Base-by-base conservation (phyloP, 2,329 filamentous ascomycete genomes). In the Teratosphaeria epicoccoides region DNA sequence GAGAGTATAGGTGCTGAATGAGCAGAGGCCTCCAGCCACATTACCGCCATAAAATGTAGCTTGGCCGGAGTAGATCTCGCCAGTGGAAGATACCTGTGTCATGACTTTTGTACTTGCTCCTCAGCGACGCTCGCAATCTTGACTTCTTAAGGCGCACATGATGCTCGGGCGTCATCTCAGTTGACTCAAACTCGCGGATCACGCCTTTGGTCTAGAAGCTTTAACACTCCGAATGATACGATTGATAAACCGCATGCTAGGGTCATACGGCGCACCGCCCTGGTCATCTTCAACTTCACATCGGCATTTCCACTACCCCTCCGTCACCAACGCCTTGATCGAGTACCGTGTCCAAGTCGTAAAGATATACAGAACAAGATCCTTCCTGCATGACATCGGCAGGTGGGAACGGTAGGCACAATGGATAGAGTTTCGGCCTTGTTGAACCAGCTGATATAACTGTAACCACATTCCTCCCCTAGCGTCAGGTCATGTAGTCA, bases 1-100 rank as follows among this genome's bases (percentile, higher is more conserved):
- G 24, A 86, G 70, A 2, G 75, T 81, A 69, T 84, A 84, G 49
- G 74, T 78, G 7, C 73, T 71, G 71, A 85, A 84, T 10, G 77
- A 80, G 68, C 83, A 87, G 53, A 73, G 75, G 55, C 83, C 83
- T 37, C 81, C 81, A 4, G 68, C 65, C 1, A 81, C 56, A 28
- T 64, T 63, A 37, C 62, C 62, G 29, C 61, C 61, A 49, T 63
- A 61, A 51, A 53, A 61, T 23, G 58, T 61, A 9, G 59, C 59
- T 28, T 58, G 25, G 46, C 58, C 60, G 40, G 58, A 57, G 33
- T 40, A 40, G n/a, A 17, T 40, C n/a, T 40, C n/a, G 17, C 33
- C 33, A 17, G n/a, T 40, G n/a, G 33, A 40, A 20, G 33, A 14
- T 40, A 17, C 33, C n/a, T 17, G 6, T 40, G 33, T 40, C n/a